Base-by-base conservation (phyloP, 2,329 filamentous ascomycete genomes). In the Aspergillus novofumigatus region DNA sequence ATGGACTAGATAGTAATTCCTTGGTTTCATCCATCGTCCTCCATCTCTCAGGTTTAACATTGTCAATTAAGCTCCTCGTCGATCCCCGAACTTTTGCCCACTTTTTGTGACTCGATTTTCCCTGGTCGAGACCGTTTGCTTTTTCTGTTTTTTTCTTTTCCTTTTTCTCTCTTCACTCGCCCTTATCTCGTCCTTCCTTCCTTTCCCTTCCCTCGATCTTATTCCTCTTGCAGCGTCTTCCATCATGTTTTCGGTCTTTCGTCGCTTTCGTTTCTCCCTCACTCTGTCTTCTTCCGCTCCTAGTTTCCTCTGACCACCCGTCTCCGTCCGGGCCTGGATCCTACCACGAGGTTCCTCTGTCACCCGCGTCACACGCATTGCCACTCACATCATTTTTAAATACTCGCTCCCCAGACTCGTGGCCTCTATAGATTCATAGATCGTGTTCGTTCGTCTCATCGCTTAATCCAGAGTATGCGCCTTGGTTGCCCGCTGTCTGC, bases 51-150 rank as follows among this genome's bases (percentile, higher is more conserved):
- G 11, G 29, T 17, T 38, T 7, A 38, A 17, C 14, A 21, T 47
- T 32, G n/a, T 38, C 50, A 58, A 53, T 59, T 59, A 61, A 61
- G 57, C 59, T 61, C 21, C 49, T 51, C 25, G 57, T 55, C 50
- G 54, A 61, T 59, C 59, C 41, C 41, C n/a, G 8, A 23, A 21
- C n/a, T 26, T 47, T 47, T 23, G n/a, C 21, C 21, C 44, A 23
- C 21, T 35, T 17, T 38, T 38, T 38, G 14, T 7, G 14, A 38
- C 14, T 38, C 32, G 32, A 38, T 7, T 38, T 17, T 32, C 5
- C 32, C 11, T 35, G 32, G 21, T 47, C 44, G 6, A 23, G 20
- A 47, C 25, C 35, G 10, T 52, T 35, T 59, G 51, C 52, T 26
- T 55, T 52, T n/a, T n/a, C n/a, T n/a, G n/a, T n/a, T 55, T 51